Conservation (phyloP, 495 filamentous ascomycete genomes). For the Penicillium flavigenum region DNA sequence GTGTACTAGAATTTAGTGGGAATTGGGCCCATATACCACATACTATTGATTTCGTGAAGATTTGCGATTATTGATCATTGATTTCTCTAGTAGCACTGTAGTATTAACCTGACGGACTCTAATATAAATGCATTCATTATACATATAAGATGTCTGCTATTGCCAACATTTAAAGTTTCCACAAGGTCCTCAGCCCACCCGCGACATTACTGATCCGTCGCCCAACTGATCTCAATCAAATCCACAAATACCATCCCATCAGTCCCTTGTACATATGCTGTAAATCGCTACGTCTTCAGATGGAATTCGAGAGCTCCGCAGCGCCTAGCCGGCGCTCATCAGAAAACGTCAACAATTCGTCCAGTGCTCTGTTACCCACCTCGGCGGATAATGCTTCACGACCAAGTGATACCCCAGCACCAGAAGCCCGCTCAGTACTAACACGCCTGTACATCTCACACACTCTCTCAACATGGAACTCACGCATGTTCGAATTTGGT, state of each 20-base stretch:
- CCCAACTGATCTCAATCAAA: background rate
- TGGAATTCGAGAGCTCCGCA: background rate
- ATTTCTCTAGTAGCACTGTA: background rate
- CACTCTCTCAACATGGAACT: constrained; percentile 69
- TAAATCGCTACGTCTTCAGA: background rate
- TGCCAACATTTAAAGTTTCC: background rate
- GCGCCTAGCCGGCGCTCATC: background rate
- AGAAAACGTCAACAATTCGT: background rate
- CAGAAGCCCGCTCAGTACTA: constrained; percentile 21
- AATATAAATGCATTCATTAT: too few species aligned
- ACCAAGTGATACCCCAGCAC: background rate
- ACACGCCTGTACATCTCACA: constrained; percentile 44
- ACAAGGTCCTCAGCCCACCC: constrained; percentile 15
- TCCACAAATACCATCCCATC: background rate
- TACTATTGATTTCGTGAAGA: constrained; percentile 3
- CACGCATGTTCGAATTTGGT: constrained; percentile 65
- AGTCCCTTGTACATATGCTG: background rate
- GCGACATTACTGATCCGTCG: constrained; percentile 1
- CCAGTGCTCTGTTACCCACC: background rate
- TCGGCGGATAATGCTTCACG: background rate
- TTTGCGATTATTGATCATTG: background rate
- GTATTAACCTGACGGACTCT: background rate
- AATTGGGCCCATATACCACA: constrained; percentile 16
- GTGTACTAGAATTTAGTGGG: constrained; percentile 26
- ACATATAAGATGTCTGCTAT: background rate